phyloP scores from a whole-genome alignment of 2,329 filamentous ascomycete genomes.

The Sarocladiaceae sp. region DNA sequence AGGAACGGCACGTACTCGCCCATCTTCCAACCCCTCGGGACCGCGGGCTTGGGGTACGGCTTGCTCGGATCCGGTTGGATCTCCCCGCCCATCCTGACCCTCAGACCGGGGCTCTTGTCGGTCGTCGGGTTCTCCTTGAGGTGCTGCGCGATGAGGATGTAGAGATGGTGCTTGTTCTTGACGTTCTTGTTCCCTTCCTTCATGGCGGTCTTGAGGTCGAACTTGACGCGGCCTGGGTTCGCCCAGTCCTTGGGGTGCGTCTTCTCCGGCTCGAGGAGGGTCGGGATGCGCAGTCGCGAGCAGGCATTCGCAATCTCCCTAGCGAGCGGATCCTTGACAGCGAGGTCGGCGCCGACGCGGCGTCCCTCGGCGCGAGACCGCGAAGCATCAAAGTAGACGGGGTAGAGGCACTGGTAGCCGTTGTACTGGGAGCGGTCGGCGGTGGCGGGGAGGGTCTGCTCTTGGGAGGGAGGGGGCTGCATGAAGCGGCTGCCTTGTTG shows the following conservation, averaged over 20 bases:
- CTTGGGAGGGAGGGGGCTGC: conserved; percentile 23
- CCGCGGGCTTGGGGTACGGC: conserved; percentile 63
- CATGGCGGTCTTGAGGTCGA: conserved; percentile 56
- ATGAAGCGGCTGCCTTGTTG: conserved; percentile 24
- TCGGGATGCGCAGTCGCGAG: conserved; percentile 60
- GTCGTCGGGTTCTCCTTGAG: conserved; percentile 73
- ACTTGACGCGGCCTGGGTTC: conserved; percentile 84
- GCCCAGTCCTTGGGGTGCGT: conserved; percentile 95
- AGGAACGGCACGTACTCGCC: conserved; percentile 77
- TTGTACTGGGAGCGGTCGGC: conserved; percentile 56
- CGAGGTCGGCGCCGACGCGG: conserved; percentile 65
- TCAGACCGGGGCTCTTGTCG: conserved; percentile 59
- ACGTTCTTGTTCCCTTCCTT: conserved; percentile 32
- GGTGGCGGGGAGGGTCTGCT: conserved; percentile 22
- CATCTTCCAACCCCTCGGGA: conserved; percentile 90
- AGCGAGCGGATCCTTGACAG: conserved; percentile 79
- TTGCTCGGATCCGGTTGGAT: conserved; percentile 55
- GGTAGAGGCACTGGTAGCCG: conserved; percentile 84
- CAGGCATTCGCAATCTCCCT: conserved; percentile 86
- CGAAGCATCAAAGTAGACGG: conserved; percentile 83
- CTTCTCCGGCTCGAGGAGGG: conserved; percentile 85
- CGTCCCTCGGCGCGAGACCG: conserved; percentile 73
- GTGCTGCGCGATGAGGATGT: conserved; percentile 70
- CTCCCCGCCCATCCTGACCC: conserved; percentile 67
- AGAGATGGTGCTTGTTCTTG: conserved; percentile 80